Conservation (phyloP, 768 basidiomycete species). For the Amanita exitialis region DNA sequence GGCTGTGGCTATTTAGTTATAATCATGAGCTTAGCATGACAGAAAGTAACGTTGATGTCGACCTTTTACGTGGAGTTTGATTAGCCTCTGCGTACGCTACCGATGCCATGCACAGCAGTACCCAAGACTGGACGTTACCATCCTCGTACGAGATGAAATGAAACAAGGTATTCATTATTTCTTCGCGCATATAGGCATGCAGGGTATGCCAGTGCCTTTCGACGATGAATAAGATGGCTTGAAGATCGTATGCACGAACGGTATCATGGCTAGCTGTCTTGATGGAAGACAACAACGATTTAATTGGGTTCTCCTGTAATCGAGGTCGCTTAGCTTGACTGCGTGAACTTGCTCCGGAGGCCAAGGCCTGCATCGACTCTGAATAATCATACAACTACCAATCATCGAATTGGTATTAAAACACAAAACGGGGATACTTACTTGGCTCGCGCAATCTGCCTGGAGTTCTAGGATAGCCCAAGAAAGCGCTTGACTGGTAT, state of each 20-base stretch:
- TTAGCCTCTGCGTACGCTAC: slow-evolving; percentile 44
- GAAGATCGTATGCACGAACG: slow-evolving; percentile 44
- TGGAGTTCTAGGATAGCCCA: slow-evolving; percentile 79
- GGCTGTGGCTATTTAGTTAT: not conserved
- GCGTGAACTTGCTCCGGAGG: slow-evolving; percentile 14
- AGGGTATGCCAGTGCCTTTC: slow-evolving; percentile 66
- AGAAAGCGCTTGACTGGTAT: slow-evolving; percentile 52
- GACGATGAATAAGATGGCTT: slow-evolving; percentile 78
- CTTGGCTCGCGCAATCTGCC: slow-evolving; percentile 67
- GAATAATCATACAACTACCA: slow-evolving; percentile 53
- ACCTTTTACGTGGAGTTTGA: slow-evolving; percentile 8
- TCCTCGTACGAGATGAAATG: slow-evolving; percentile 60
- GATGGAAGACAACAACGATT: slow-evolving; percentile 41
- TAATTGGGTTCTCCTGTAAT: slow-evolving; percentile 46
- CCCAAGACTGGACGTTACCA: slow-evolving; percentile 66
- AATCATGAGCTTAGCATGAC: slow-evolving; percentile 2
- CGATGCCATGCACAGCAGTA: slow-evolving; percentile 70
- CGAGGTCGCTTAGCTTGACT: slow-evolving; percentile 39
- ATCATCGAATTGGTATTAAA: slow-evolving; percentile 2
- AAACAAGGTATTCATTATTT: slow-evolving; percentile 45
- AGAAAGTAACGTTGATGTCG: not conserved
- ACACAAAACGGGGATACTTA: slow-evolving; percentile 18
- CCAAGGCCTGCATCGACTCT: slow-evolving; percentile 36
- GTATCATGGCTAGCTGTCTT: slow-evolving; percentile 20
- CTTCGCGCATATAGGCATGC: slow-evolving; percentile 44